Percentiles rank a stretch among this genome's conserved stretches.
Evolutionary conservation across 305 asterid genomes (phyloP).

Genomic region (Solanum hybrid): DNA sequence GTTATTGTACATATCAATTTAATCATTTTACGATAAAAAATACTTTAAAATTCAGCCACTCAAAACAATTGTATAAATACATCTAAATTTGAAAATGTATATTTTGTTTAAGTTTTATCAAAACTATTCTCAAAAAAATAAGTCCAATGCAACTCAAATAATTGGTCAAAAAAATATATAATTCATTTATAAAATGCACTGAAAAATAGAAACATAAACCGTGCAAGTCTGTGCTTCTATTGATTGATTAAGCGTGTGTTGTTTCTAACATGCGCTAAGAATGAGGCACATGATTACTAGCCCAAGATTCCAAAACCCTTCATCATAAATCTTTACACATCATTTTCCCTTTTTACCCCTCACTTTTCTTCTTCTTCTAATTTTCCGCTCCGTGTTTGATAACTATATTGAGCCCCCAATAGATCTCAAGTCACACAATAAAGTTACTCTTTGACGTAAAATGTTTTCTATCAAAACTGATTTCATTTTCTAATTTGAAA

Average conservation of each 20-base stretch:
- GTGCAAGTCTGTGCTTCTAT: background rate
- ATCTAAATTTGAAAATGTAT: background rate
- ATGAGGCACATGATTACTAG: slow-evolving; percentile 13
- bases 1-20: background rate
- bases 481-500: background rate
- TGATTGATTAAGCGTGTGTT: slow-evolving; percentile 6
- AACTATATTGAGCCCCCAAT: accelerated
- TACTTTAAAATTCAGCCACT: background rate
- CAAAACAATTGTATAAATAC: background rate
- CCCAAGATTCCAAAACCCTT: slow-evolving; percentile 7
- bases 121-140: background rate
- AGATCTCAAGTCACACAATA: background rate
- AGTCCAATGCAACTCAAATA: background rate
- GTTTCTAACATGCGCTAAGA: slow-evolving; percentile 19
- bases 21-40: background rate
- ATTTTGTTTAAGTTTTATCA: background rate
- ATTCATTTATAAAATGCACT: background rate
- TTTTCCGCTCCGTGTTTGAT: background rate
- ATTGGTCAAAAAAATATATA: background rate
- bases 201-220: background rate
- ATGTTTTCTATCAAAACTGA: background rate
- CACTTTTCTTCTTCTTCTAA: background rate
- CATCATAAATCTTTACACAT: background rate
- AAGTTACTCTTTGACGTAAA: background rate
- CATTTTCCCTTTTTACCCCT: background rate